Conservation (phyloP, 331 rosid genomes). For the Phaseolus coccineus region DNA sequence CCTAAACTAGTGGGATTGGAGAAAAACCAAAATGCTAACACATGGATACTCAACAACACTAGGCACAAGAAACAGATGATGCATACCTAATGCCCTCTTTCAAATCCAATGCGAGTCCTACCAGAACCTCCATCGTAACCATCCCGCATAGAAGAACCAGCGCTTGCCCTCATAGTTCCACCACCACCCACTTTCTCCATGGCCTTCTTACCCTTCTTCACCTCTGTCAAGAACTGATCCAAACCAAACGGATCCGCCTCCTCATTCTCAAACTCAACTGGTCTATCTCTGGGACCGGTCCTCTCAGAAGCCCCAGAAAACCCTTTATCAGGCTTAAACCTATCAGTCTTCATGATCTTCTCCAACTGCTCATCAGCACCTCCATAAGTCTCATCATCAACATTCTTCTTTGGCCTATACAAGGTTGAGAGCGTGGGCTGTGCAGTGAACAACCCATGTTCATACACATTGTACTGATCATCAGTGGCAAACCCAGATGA, state of each 20-base stretch:
- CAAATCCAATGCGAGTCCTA: constrained; percentile 73
- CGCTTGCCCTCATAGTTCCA: constrained; percentile 83
- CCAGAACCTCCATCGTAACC: constrained; percentile 67
- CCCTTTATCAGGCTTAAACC: constrained; percentile 83
- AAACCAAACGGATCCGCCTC: constrained; percentile 95
- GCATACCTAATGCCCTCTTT: constrained; percentile 58
- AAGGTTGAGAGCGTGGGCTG: constrained; percentile 86
- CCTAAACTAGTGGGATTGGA: background rate
- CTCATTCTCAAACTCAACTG: constrained; percentile 85
- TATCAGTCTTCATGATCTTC: constrained; percentile 87
- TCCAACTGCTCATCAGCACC: constrained; percentile 93
- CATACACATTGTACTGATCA: constrained; percentile 91
- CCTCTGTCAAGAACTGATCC: constrained; percentile 82
- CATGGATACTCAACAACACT: background rate
- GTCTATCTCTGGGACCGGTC: constrained; percentile 76
- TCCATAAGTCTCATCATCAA: constrained; percentile 75
- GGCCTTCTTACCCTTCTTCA: constrained; percentile 80
- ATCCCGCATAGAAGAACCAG: constrained; percentile 73
- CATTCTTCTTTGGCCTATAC: constrained; percentile 90
- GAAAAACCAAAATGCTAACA: background rate
- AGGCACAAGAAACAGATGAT: background rate
- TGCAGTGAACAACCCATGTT: constrained; percentile 78
- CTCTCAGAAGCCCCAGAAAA: constrained; percentile 75
- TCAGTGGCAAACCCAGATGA: constrained; percentile 84
- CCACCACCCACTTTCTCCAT: constrained; percentile 67